Conservation (phyloP, 441 rosid species). For the Sinapis alba region DNA sequence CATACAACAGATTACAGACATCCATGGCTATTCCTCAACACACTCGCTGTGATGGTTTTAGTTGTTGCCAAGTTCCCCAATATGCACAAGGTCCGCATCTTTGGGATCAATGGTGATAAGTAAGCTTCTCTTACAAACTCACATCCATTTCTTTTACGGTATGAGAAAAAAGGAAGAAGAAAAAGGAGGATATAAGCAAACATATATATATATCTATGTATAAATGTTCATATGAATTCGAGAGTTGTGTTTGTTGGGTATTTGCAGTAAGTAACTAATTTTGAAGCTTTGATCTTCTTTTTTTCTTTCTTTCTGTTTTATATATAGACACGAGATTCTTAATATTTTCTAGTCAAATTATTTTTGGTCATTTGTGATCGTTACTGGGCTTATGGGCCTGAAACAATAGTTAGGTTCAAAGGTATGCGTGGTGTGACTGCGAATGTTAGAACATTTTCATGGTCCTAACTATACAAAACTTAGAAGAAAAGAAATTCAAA, state of each 20-base stretch:
- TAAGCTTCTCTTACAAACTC: constrained; percentile 31
- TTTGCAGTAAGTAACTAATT: constrained; percentile 39
- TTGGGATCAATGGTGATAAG: constrained; percentile 84
- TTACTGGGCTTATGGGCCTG: constrained; percentile 20
- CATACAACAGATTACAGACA: constrained; percentile 94
- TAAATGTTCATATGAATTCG: constrained; percentile 29
- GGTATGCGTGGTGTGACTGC: too few relatives aligned
- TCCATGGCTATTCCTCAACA: constrained; percentile 90
- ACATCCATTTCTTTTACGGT: not conserved
- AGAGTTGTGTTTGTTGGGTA: constrained; percentile 24
- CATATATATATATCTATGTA: constrained; percentile 19
- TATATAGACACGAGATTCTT: constrained; percentile 12
- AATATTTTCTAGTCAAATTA: not conserved
- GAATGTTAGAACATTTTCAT: too few relatives aligned
- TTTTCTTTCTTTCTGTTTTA: not conserved
- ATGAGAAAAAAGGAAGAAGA: constrained; percentile 16
- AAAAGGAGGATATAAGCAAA: not conserved
- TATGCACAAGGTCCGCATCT: constrained; percentile 98
- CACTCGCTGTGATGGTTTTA: constrained; percentile 75
- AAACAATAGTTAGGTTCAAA: not conserved
- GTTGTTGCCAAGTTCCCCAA: constrained; percentile 97
- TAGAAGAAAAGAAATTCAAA: not conserved
- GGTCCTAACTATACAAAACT: not conserved
- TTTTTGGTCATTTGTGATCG: not conserved
- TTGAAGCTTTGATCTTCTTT: constrained; percentile 10